A percentile compares a stretch with the other conserved stretches of the same genome.
These are phyloP conservation scores for Catharanthus roseus DNA, from an alignment of 257 asterid species.

Conservation along the genomic window DNA sequence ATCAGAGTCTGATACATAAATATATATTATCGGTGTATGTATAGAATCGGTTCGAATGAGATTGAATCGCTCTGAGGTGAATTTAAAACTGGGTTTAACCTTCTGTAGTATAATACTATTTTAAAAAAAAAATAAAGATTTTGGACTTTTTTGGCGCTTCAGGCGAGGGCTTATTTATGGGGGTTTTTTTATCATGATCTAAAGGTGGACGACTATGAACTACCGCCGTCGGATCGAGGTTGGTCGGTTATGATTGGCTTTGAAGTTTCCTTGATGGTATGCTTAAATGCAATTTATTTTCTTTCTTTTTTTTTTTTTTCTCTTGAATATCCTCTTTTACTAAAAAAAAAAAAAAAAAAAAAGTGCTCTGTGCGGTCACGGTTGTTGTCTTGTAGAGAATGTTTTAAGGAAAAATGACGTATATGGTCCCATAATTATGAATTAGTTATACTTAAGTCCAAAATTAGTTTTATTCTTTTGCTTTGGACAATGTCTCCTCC, in stretches of 20 bases:
- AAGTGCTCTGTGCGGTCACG: too few relatives aligned
- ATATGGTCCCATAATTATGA: too few relatives aligned
- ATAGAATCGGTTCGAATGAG: neutral
- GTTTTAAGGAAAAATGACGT: too few relatives aligned
- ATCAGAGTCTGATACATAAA: neutral
- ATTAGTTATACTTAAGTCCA: too few relatives aligned
- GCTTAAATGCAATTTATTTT: neutral
- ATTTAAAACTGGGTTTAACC: conserved; percentile 4
- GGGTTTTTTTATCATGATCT: neutral
- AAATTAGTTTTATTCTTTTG: too few relatives aligned
- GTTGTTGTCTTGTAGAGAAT: too few relatives aligned
- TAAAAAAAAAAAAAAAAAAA: too few relatives aligned
- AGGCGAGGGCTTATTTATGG: conserved; percentile 10
- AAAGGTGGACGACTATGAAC: neutral
- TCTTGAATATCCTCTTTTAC: neutral
- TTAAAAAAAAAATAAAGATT: conserved; percentile 1
- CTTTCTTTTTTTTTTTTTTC: neutral
- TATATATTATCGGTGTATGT: neutral
- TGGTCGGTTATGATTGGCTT: conserved; percentile 17
- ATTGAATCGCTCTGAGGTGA: conserved; percentile 1
- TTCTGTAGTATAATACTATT: neutral
- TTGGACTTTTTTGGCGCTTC: conserved; percentile 25
- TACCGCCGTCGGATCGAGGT: conserved; percentile 4
- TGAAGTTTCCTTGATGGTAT: neutral
- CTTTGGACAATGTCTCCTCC: too few relatives aligned